Conservation (phyloP, 1,284 basidiomycete genomes). For the Apiotrichum porosum region DNA sequence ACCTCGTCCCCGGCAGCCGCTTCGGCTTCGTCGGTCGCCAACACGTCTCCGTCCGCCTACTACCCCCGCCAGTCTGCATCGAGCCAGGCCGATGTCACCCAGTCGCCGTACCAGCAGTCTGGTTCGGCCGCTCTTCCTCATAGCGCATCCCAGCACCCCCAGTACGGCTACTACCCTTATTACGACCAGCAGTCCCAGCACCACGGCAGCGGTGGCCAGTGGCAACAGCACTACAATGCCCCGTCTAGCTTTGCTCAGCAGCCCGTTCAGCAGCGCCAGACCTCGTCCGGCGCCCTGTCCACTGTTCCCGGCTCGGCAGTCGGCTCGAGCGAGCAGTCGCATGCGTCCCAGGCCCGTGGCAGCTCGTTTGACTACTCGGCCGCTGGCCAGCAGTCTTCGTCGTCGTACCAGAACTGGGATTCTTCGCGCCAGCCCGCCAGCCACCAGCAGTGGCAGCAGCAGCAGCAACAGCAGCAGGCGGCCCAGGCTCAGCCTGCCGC, state of each 20-base stretch:
- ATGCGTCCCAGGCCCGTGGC: slow-evolving; percentile 1
- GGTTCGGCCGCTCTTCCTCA: slow-evolving; percentile 1
- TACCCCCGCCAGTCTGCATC: slow-evolving; percentile 16
- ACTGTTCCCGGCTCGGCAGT: slow-evolving; percentile 1
- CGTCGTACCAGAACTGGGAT: slow-evolving; percentile 15
- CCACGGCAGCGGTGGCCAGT: slow-evolving; percentile 11
- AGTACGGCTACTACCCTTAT: slow-evolving; percentile 16
- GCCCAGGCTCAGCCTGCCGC: slow-evolving; percentile 8
- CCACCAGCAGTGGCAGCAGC: slow-evolving; percentile 42
- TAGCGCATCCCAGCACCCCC: slow-evolving; percentile 2
- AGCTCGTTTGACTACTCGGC: slow-evolving; percentile 11
- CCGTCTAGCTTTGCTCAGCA: slow-evolving; percentile 7
- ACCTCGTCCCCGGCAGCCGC: slow-evolving; percentile 13
- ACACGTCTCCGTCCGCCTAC: slow-evolving; percentile 30
- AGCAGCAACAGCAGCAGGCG: slow-evolving; percentile 1
- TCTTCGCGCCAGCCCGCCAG: slow-evolving; percentile 1
- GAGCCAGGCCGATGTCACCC: slow-evolving; percentile 5
- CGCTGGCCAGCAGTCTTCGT: slow-evolving; percentile 5
- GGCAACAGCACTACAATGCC: slow-evolving; percentile 11
- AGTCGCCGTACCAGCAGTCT: slow-evolving; percentile 18
- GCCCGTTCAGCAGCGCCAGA: slow-evolving; percentile 9
- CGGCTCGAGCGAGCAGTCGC: slow-evolving; percentile 3
- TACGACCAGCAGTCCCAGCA: slow-evolving; percentile 11
- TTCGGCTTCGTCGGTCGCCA: slow-evolving; percentile 14
- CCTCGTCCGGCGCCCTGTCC: slow-evolving; percentile 12